These are phyloP conservation scores for Cladosporium austrohemisphaericum DNA, from an alignment of 2,329 filamentous ascomycete genomes.

Conservation along the genomic window DNA sequence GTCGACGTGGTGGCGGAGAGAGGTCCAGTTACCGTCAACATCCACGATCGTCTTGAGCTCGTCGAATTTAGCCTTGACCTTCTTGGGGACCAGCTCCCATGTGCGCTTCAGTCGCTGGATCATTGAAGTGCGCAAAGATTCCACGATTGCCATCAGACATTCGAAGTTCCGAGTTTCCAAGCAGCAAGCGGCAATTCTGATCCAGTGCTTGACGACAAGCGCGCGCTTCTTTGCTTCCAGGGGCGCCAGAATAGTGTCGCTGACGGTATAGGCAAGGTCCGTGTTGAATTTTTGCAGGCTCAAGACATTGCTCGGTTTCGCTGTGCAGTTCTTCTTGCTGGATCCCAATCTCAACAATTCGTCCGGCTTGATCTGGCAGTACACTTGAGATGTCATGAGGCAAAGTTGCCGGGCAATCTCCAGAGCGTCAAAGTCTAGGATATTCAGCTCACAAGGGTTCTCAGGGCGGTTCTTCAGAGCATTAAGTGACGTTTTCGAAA, in stretches of 20 bases:
- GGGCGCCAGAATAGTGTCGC: conserved; percentile 83
- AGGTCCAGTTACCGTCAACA: conserved; percentile 84
- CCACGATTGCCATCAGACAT: conserved; percentile 93
- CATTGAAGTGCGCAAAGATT: conserved; percentile 86
- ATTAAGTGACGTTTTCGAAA: conserved; percentile 74
- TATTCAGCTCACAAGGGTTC: conserved; percentile 65
- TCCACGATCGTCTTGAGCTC: conserved; percentile 81
- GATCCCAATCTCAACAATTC: conserved; percentile 89
- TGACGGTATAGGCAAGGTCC: conserved; percentile 86
- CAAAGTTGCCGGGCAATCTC: conserved; percentile 92
- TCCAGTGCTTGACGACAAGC: conserved; percentile 91
- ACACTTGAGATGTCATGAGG: conserved; percentile 84
- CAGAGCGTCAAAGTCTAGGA: conserved; percentile 86
- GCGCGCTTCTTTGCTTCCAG: conserved; percentile 93
- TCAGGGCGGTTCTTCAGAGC: conserved; percentile 70
- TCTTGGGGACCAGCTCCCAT: conserved; percentile 83
- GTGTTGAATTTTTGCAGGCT: conserved; percentile 92
- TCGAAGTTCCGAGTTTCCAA: conserved; percentile 94
- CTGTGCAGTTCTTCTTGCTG: conserved; percentile 80
- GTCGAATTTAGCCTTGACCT: conserved; percentile 76
- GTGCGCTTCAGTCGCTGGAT: conserved; percentile 84
- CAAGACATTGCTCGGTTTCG: conserved; percentile 79
- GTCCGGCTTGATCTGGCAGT: conserved; percentile 86
- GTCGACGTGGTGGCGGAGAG: conserved; percentile 75
- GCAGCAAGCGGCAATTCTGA: conserved; percentile 86